Percentiles rank a stretch among this genome's conserved stretches.
Evolutionary conservation across 2,329 filamentous ascomycete species (phyloP).

Genomic region (Diaporthe velutina): DNA sequence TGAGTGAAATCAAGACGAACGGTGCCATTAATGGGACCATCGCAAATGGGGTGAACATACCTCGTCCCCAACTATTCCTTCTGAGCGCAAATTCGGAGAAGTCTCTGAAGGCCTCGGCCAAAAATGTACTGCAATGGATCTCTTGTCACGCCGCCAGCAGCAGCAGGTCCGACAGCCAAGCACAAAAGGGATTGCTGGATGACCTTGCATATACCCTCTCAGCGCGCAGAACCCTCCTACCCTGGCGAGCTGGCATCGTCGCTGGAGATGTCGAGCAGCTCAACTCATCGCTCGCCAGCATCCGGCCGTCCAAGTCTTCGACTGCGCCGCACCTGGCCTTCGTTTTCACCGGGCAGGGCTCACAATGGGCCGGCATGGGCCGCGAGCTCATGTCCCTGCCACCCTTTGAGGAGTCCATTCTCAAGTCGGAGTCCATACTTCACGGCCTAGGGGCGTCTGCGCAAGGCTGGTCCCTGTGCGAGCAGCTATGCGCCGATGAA

Average conservation of each 20-base stretch:
- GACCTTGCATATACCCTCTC: slow-evolving; percentile 46
- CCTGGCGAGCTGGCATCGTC: slow-evolving; percentile 45
- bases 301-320: background rate
- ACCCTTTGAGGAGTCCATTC: slow-evolving; percentile 40
- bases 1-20: background rate
- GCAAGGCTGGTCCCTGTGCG: slow-evolving; percentile 43
- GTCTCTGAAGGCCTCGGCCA: background rate
- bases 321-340: slow-evolving; percentile 41
- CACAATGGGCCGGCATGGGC: slow-evolving; percentile 47
- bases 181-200: background rate
- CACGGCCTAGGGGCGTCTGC: slow-evolving; percentile 40
- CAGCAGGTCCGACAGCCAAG: background rate
- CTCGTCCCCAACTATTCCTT: background rate
- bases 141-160: background rate
- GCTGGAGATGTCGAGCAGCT: slow-evolving; percentile 27
- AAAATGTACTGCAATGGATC: background rate
- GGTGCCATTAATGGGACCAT: background rate
- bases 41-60: too few species aligned
- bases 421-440: slow-evolving; percentile 42
- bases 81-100: slow-evolving; percentile 16
- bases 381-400: slow-evolving; percentile 36
- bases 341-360: slow-evolving; percentile 50
- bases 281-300: background rate
- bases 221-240: slow-evolving; percentile 43
- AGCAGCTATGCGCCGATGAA: slow-evolving; percentile 43